phyloP scores from a whole-genome alignment of 108 stramenopile genomes.

The Mayamaea pseudoterrestris region DNA sequence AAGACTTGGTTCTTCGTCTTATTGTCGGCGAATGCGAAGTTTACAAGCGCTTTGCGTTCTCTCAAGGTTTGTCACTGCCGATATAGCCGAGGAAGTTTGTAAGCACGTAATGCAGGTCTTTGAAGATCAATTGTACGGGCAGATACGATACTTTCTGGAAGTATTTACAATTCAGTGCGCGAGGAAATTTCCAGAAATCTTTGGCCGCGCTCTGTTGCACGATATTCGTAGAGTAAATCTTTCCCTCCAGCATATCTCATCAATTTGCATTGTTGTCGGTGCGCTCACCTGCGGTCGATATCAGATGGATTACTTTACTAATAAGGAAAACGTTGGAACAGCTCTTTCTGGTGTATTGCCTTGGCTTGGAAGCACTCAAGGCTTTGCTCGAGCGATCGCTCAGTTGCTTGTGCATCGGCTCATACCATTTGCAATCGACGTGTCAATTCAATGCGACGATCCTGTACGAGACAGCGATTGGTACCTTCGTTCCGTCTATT shows the following conservation, averaged over 20 bases:
- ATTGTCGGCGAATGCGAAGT: constrained; percentile 48
- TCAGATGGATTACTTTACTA: constrained; percentile 28
- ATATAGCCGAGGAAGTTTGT: constrained; percentile 44
- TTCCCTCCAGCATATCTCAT: constrained; percentile 59
- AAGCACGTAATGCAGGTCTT: constrained; percentile 35
- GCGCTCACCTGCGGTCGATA: constrained; percentile 61
- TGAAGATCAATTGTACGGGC: constrained; percentile 47
- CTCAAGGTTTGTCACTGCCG: constrained; percentile 48
- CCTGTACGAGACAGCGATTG: constrained; percentile 14
- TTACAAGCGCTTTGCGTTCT: constrained; percentile 80
- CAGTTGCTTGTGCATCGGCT: constrained; percentile 58
- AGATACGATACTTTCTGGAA: constrained; percentile 77
- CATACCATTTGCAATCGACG: constrained; percentile 51
- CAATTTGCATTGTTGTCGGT: constrained; percentile 67
- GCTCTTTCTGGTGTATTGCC: constrained; percentile 59
- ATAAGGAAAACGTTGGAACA: constrained; percentile 7
- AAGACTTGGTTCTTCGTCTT: constrained; percentile 57
- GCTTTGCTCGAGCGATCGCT: constrained; percentile 73
- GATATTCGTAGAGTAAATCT: constrained; percentile 53
- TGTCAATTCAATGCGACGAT: constrained; percentile 1
- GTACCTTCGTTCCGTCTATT: constrained; percentile 38
- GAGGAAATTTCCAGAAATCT: constrained; percentile 34
- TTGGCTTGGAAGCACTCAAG: constrained; percentile 81
- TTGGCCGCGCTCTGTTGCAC: constrained; percentile 31
- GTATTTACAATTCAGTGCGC: constrained; percentile 68